phyloP scores from a whole-genome alignment of 805 yeast genomes.

The Candida namnaoensis region DNA sequence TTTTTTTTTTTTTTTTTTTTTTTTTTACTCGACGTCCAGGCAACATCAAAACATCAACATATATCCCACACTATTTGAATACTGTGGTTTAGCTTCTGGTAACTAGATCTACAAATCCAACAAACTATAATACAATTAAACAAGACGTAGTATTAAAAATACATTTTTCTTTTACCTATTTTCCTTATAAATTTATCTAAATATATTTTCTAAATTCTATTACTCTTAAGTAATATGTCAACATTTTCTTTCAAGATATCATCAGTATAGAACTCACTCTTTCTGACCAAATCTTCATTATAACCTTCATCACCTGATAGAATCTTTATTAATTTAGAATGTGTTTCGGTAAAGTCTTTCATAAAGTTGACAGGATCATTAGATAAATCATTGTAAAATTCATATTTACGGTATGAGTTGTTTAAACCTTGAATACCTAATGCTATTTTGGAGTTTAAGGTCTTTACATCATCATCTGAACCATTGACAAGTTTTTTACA shows the following conservation, averaged over 20 bases:
- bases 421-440: slow-evolving; percentile 42
- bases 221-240: slow-evolving; percentile 60
- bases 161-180: no score
- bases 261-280: slow-evolving; percentile 70
- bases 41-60: no score
- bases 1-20: no score
- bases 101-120: no score
- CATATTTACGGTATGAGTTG: slow-evolving; percentile 53
- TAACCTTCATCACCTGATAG: slow-evolving; percentile 85
- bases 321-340: slow-evolving; percentile 77
- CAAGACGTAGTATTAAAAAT: no score
- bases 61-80: no score
- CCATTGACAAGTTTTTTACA: slow-evolving; percentile 19
- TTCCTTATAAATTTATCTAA: no score
- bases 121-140: no score
- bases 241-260: slow-evolving; percentile 73
- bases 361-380: slow-evolving; percentile 74
- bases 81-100: no score
- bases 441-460: slow-evolving; percentile 23
- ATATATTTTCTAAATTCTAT: slow-evolving; percentile 12
- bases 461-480: slow-evolving; percentile 21
- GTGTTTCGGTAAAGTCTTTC: slow-evolving; percentile 67
- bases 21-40: no score
- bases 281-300: slow-evolving; percentile 82
- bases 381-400: slow-evolving; percentile 66